These are phyloP conservation scores for Aspergillus udagawae DNA, from an alignment of 2,329 filamentous ascomycete genomes.

Conservation along the genomic window DNA sequence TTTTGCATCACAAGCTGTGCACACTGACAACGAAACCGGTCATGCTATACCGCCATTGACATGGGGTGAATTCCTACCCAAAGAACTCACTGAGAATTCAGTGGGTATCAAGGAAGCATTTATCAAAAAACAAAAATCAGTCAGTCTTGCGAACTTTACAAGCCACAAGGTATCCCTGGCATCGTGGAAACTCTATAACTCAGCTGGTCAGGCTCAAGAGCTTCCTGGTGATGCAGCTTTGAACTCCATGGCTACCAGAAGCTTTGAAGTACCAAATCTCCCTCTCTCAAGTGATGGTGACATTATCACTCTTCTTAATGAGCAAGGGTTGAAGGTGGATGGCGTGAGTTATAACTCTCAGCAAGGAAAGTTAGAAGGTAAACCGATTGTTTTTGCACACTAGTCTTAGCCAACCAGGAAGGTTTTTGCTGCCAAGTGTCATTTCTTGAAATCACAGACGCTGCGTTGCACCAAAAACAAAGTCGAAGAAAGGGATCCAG, in stretches of 20 bases:
- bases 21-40: conserved; percentile 11
- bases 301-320: conserved; percentile 14
- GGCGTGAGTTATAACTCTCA: conserved; percentile 11
- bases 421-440: too few species aligned
- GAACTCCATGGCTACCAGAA: conserved; percentile 1
- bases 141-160: conserved; percentile 12
- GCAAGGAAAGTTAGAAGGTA: conserved; percentile 1
- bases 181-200: conserved; percentile 12
- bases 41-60: conserved; percentile 8
- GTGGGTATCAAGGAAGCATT: conserved; percentile 8
- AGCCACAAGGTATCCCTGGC: conserved; percentile 4
- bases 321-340: conserved; percentile 12
- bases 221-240: conserved; percentile 8
- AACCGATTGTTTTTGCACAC: conserved; percentile 6
- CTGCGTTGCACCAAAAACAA: too few species aligned
- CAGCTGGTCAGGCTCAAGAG: conserved; percentile 6
- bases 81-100: conserved; percentile 5
- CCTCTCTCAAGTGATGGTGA: conserved; percentile 9
- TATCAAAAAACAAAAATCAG: conserved; percentile 3
- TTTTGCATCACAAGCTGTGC: conserved; percentile 17
- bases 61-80: conserved; percentile 8
- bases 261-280: conserved; percentile 6
- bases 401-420: neutral
- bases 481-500: too few species aligned
- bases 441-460: too few species aligned